Evolutionary conservation across 176 grass and related monocot genomes (phyloP).

Genomic region (Hordeum marinum): DNA sequence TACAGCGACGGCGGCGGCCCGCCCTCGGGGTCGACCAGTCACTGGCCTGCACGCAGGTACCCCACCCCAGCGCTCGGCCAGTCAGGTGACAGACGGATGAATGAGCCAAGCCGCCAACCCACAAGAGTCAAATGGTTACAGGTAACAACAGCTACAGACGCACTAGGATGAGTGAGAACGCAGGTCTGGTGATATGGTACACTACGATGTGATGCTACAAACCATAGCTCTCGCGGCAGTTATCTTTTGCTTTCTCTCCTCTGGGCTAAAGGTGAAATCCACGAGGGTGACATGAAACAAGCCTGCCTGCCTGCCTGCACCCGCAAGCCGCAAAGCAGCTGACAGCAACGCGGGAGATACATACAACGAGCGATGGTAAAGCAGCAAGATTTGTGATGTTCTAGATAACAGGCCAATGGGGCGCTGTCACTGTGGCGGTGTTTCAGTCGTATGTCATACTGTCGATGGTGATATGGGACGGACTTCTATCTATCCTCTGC

Average conservation of each 20-base stretch:
- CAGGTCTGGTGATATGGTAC: neutral
- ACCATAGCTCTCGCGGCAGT: neutral
- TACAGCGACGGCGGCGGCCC: neutral
- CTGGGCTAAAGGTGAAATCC: neutral
- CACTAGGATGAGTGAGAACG: neutral
- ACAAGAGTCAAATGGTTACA: neutral
- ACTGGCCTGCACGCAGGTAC: neutral
- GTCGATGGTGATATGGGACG: neutral
- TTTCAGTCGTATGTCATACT: neutral
- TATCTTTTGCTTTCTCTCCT: slow-evolving; percentile 18
- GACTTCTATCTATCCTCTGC: neutral
- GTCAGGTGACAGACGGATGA: neutral
- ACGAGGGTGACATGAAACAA: neutral
- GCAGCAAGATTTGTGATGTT: neutral
- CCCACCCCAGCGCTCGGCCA: neutral
- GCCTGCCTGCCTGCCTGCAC: neutral
- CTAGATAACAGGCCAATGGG: neutral
- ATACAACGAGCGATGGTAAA: neutral
- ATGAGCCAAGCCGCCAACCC: neutral
- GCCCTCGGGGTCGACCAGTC: neutral
- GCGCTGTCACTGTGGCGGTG: neutral
- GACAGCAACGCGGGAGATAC: neutral
- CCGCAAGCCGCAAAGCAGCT: neutral
- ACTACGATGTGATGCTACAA: neutral
- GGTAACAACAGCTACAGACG: neutral